Percentiles rank a stretch among this genome's conserved stretches.
These are phyloP conservation scores for Seiridium cupressi DNA, from an alignment of 2,329 filamentous ascomycete species.

Conservation along the genomic window DNA sequence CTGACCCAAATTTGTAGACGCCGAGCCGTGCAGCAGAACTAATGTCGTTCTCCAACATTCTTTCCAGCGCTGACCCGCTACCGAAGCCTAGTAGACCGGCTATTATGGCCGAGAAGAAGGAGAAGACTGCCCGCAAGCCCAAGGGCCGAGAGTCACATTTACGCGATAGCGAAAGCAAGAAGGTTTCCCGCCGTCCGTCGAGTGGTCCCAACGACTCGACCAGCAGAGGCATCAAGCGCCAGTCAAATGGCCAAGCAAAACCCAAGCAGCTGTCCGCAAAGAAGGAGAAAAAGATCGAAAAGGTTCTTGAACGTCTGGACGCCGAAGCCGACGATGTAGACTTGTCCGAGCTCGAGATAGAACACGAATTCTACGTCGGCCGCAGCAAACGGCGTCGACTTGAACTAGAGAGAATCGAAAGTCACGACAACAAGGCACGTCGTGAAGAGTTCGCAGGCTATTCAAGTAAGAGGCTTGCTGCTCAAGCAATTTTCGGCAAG, in stretches of 20 bases:
- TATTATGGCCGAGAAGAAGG: conserved; percentile 36
- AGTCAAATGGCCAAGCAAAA: conserved; percentile 57
- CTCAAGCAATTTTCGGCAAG: conserved; percentile 69
- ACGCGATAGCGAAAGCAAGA: conserved; percentile 49
- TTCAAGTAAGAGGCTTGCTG: conserved; percentile 61
- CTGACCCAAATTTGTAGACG: conserved; percentile 46
- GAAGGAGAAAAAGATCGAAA: conserved; percentile 69
- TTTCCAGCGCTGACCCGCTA: conserved; percentile 74
- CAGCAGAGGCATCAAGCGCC: conserved; percentile 53
- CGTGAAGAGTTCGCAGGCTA: conserved; percentile 57
- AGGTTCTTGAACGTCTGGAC: conserved; percentile 52
- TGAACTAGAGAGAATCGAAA: conserved; percentile 63
- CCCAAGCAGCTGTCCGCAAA: conserved; percentile 51
- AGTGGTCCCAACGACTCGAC: conserved; percentile 42
- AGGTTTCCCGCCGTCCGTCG: conserved; percentile 47
- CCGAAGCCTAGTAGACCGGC: conserved; percentile 42
- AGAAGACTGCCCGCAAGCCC: conserved; percentile 36
- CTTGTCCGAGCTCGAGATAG: conserved; percentile 41
- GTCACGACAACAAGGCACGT: conserved; percentile 61
- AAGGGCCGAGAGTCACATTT: conserved; percentile 52
- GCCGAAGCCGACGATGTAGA: conserved; percentile 37
- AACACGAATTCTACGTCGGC: conserved; percentile 50
- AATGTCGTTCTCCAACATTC: conserved; percentile 95
- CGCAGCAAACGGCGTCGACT: conserved; percentile 65
- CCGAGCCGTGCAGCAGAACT: conserved; percentile 75